Conservation (phyloP, 1,284 basidiomycete genomes). For the Wallemia ichthyophaga region DNA sequence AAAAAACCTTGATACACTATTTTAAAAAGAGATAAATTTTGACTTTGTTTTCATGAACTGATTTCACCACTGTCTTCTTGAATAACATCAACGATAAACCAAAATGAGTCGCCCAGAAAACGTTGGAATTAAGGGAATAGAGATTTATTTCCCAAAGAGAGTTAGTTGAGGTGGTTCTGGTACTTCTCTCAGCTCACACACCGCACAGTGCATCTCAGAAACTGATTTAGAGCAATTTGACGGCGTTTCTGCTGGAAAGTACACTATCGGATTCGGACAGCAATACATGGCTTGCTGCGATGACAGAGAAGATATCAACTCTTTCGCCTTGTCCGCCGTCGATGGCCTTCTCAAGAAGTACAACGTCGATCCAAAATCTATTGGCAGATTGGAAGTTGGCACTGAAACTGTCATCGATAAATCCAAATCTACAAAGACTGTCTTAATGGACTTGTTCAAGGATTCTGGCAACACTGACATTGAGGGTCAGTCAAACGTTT, state of each 20-base stretch:
- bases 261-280: slow-evolving; percentile 96
- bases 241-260: slow-evolving; percentile 82
- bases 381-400: slow-evolving; percentile 89
- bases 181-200: background rate
- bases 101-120: slow-evolving; percentile 5
- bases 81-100: background rate
- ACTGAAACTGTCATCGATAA: slow-evolving; percentile 99
- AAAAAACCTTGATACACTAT: background rate
- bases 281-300: slow-evolving; percentile 95
- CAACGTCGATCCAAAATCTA: slow-evolving; percentile 80
- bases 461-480: slow-evolving; percentile 80
- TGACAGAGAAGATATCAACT: slow-evolving; percentile 25
- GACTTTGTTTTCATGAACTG: background rate
- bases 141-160: slow-evolving; percentile 15
- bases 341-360: slow-evolving; percentile 69
- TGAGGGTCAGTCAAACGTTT: slow-evolving; percentile 20
- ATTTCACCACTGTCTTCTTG: background rate
- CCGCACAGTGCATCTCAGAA: slow-evolving; percentile 63
- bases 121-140: slow-evolving; percentile 15
- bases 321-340: slow-evolving; percentile 25
- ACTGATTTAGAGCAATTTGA: slow-evolving; percentile 83
- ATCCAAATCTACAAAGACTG: slow-evolving; percentile 95
- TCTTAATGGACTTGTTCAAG: slow-evolving; percentile 91
- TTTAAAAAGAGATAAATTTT: background rate
- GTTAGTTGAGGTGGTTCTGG: slow-evolving; percentile 5